Conservation (phyloP, 108 stramenopile species). For the Cyclotella baltica region DNA sequence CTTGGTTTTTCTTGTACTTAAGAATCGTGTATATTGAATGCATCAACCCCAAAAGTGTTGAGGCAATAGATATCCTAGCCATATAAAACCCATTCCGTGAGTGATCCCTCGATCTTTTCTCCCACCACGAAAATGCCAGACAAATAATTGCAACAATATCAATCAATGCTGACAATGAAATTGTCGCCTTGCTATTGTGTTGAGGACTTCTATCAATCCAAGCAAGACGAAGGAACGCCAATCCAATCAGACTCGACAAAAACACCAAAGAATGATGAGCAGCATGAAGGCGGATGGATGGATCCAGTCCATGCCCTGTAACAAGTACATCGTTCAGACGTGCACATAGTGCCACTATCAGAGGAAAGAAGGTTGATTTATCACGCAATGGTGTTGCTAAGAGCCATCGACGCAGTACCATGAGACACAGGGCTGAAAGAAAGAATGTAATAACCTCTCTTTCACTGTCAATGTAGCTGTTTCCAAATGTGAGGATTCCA, state of each 20-base stretch:
- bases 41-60: conserved; percentile 45
- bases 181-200: neutral
- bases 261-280: conserved; percentile 73
- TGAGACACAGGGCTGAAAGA: conserved; percentile 63
- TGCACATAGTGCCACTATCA: conserved; percentile 60
- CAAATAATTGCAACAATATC: conserved; percentile 56
- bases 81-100: conserved; percentile 64
- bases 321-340: conserved; percentile 65
- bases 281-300: conserved; percentile 74
- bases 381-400: conserved; percentile 11
- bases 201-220: conserved; percentile 6
- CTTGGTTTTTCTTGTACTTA: neutral
- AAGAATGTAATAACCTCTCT: conserved; percentile 69
- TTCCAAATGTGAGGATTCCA: conserved; percentile 78
- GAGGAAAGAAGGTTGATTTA: conserved; percentile 25
- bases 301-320: conserved; percentile 83
- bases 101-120: conserved; percentile 66
- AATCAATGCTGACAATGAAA: conserved; percentile 25
- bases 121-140: conserved; percentile 72
- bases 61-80: conserved; percentile 53
- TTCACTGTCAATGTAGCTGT: conserved; percentile 82
- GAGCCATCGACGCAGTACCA: conserved; percentile 42
- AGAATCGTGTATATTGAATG: conserved; percentile 12
- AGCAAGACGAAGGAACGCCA: conserved; percentile 52
- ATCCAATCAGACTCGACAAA: conserved; percentile 54